Evolutionary conservation across 2,329 filamentous ascomycete genomes (phyloP).

Genomic region (Colletotrichum sp.): DNA sequence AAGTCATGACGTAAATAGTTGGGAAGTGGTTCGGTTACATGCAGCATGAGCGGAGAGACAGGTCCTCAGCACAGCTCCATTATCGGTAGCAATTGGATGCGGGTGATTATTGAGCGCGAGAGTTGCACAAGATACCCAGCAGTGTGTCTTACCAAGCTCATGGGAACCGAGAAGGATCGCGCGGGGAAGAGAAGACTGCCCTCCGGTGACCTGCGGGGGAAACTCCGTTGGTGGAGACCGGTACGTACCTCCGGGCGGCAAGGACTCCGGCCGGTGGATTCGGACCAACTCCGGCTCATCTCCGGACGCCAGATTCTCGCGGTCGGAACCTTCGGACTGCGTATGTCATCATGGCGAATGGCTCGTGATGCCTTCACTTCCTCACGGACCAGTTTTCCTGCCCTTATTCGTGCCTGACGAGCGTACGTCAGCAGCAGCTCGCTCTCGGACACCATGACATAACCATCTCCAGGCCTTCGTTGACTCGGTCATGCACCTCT

Average conservation of each 20-base stretch:
- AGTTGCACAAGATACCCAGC: not conserved
- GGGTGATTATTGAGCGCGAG: not conserved
- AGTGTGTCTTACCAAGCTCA: not conserved
- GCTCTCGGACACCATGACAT: not conserved
- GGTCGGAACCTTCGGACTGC: not conserved
- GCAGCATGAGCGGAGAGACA: not conserved
- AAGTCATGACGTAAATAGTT: constrained; percentile 14
- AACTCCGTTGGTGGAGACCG: not conserved
- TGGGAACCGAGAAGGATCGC: not conserved
- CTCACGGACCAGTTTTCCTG: not conserved
- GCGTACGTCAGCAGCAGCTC: not conserved
- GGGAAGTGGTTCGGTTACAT: not conserved
- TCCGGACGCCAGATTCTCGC: not conserved
- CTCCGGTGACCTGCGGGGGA: not conserved
- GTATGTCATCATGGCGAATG: not conserved
- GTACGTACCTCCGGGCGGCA: not conserved
- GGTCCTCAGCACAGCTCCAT: not conserved
- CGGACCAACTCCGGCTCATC: not conserved
- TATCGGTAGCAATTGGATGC: not conserved
- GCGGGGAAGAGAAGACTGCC: not conserved
- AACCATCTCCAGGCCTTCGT: not conserved
- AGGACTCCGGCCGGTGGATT: not conserved
- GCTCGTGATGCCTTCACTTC: not conserved
- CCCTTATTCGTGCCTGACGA: not conserved
- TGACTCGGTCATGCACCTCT: not conserved